A percentile compares a stretch with the other conserved stretches of the same genome.
Evolutionary conservation across 441 rosid species (phyloP).

Genomic region (Adansonia rubrostipa): DNA sequence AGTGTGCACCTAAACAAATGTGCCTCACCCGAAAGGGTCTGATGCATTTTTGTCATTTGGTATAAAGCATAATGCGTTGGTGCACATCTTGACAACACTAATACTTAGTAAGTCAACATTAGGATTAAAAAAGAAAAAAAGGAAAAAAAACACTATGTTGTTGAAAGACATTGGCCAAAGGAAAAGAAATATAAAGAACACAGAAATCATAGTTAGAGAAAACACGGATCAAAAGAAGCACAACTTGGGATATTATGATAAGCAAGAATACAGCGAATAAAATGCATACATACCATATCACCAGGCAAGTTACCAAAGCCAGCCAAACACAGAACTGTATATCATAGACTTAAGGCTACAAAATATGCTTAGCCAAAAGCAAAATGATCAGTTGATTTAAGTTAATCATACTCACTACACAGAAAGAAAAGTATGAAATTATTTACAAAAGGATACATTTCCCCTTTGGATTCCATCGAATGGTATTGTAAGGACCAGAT

Average conservation of each 20-base stretch:
- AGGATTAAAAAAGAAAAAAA: too few relatives aligned
- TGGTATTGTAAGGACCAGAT: slow-evolving; percentile 82
- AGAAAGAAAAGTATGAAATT: slow-evolving; percentile 7
- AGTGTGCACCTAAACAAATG: too few relatives aligned
- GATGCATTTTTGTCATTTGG: too few relatives aligned
- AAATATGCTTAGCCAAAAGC: slow-evolving; percentile 21
- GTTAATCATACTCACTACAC: background rate
- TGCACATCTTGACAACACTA: too few relatives aligned
- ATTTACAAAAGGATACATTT: slow-evolving; percentile 62
- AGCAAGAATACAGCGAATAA: slow-evolving; percentile 19
- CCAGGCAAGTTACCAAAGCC: slow-evolving; percentile 99
- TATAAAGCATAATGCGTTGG: too few relatives aligned
- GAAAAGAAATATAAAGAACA: background rate
- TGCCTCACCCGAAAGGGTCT: too few relatives aligned
- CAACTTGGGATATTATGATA: too few relatives aligned
- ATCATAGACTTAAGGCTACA: slow-evolving; percentile 49
- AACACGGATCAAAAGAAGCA: background rate
- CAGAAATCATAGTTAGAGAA: background rate
- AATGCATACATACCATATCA: slow-evolving; percentile 71
- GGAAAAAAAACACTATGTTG: too few relatives aligned
- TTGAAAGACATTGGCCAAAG: background rate
- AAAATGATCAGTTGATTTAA: slow-evolving; percentile 14
- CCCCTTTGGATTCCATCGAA: slow-evolving; percentile 96
- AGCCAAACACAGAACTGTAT: slow-evolving; percentile 81
- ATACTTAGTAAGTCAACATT: background rate